Conservation (phyloP, 2,329 filamentous ascomycete genomes). For the Orbilia quercus region DNA sequence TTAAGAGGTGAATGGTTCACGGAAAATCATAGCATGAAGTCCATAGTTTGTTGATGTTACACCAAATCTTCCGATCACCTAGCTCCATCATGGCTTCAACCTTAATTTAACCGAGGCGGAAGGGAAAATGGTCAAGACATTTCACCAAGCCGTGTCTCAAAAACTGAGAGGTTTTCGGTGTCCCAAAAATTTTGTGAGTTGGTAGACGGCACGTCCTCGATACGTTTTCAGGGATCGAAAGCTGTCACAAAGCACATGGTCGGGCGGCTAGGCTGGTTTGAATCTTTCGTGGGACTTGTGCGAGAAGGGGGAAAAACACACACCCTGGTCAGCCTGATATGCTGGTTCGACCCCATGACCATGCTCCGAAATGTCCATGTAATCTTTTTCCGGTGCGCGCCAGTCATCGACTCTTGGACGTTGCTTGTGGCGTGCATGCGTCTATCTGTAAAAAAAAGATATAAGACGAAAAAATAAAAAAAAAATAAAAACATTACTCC, state of each 20-base stretch:
- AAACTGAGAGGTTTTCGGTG: constrained; percentile 16
- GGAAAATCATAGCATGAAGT: constrained; percentile 4
- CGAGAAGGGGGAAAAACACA: neutral
- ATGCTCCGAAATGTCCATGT: constrained; percentile 3
- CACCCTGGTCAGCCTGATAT: constrained; percentile 1
- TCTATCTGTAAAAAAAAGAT: constrained; percentile 42
- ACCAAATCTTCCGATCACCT: constrained; percentile 33
- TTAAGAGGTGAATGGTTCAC: neutral
- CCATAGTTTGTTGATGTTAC: constrained; percentile 29
- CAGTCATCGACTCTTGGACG: constrained; percentile 21
- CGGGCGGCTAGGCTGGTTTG: no score
- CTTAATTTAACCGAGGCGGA: constrained; percentile 55
- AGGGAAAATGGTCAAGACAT: constrained; percentile 20
- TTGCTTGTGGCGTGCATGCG: constrained; percentile 43
- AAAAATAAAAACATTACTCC: constrained; percentile 2
- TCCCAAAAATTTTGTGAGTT: constrained; percentile 1
- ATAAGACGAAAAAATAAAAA: constrained; percentile 8
- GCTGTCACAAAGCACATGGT: constrained; percentile 3
- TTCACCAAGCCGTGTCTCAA: constrained; percentile 40
- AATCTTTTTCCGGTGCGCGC: constrained; percentile 25
- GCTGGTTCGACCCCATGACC: constrained; percentile 24
- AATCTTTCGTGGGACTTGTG: no score
- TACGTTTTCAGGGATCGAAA: constrained; percentile 11
- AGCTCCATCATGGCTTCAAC: constrained; percentile 26
- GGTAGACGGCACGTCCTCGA: neutral